Base-by-base conservation (phyloP, 2,329 filamentous ascomycete species). In the Plenodomus lindquistii region DNA sequence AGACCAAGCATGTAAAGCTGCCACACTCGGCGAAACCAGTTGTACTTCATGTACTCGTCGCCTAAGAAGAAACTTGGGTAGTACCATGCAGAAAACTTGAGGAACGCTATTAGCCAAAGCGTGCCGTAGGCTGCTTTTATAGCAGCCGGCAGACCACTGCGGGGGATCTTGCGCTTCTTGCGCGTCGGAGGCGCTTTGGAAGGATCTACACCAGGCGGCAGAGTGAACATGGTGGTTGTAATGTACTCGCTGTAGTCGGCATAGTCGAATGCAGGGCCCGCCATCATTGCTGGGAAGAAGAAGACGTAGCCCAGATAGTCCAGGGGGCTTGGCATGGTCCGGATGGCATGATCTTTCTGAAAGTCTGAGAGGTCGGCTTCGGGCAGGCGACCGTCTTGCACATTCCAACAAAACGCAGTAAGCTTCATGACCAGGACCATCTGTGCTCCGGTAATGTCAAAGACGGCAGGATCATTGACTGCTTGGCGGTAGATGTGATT, bases 341-440 rank as follows among this genome's bases (percentile, higher is more conserved):
- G 80, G 36, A 99, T 81, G 39, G 88, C 88, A 22, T 89, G 85
- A 56, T 92, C 88, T 66, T 87, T 92, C 71, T 99, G 94, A 38
- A 88, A 84, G 41, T 94, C 89, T 1, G 89, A 89, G n/a, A 99
- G 82, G 48, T 92, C 84, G 37, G 87, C 81, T 16, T 87, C 84
- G 2, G 90, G 85, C 17, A 96, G 80, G 49, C 87, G 85, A 17
- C 94, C 95, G 71, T 99, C 94, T 64, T 94, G 91, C 8, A 97
- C 87, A 69, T 97, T 97, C 94, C 94, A 99, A 76, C 91, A 96
- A 69, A 99, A 99, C 4, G 93, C 89, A 18, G 86, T 91, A 29
- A 99, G 84, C 69, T 99, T 99, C 91, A 99, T 99, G 55, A 97
- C 87, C 61, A 97, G 76, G 27, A 99, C 94, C 94, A 99, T 99